Conservation (phyloP, 1,284 basidiomycete genomes). For the Pseudozyma flocculosa region DNA sequence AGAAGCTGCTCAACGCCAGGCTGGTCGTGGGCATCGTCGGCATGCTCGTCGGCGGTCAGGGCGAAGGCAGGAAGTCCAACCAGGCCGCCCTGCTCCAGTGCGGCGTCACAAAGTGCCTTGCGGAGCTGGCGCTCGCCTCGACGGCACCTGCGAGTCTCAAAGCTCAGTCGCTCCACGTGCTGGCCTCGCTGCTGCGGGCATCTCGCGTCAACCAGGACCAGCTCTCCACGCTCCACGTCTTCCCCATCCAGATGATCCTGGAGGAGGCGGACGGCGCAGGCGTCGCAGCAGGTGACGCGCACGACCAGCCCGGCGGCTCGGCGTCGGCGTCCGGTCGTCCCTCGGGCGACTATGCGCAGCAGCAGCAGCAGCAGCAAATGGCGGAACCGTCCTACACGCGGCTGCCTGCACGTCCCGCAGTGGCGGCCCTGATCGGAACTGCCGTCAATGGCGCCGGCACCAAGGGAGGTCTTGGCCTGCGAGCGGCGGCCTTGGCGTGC, state of each 20-base stretch:
- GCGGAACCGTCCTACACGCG: slow-evolving; percentile 20
- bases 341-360: slow-evolving; percentile 2
- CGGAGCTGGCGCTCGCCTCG: slow-evolving; percentile 84
- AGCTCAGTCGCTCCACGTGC: slow-evolving; percentile 68
- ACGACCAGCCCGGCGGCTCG: not conserved
- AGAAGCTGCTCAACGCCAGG: slow-evolving; percentile 77
- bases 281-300: slow-evolving; percentile 11
- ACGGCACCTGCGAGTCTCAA: slow-evolving; percentile 86
- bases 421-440: slow-evolving; percentile 30
- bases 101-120: slow-evolving; percentile 76
- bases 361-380: not conserved
- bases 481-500: slow-evolving; percentile 45
- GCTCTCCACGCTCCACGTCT: slow-evolving; percentile 51
- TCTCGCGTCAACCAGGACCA: slow-evolving; percentile 61
- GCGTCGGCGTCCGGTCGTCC: not conserved
- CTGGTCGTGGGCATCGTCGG: slow-evolving; percentile 78
- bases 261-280: slow-evolving; percentile 2
- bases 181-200: slow-evolving; percentile 58
- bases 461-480: slow-evolving; percentile 38
- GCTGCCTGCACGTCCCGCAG: slow-evolving; percentile 29
- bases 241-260: slow-evolving; percentile 32
- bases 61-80: slow-evolving; percentile 63
- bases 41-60: slow-evolving; percentile 61
- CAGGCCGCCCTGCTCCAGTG: slow-evolving; percentile 61
- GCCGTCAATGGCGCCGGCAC: slow-evolving; percentile 39